Evolutionary conservation across 2,329 filamentous ascomycete species (phyloP), one percentile per base, ranked within the genome.

Genomic region (Colletotrichum agaves): DNA sequence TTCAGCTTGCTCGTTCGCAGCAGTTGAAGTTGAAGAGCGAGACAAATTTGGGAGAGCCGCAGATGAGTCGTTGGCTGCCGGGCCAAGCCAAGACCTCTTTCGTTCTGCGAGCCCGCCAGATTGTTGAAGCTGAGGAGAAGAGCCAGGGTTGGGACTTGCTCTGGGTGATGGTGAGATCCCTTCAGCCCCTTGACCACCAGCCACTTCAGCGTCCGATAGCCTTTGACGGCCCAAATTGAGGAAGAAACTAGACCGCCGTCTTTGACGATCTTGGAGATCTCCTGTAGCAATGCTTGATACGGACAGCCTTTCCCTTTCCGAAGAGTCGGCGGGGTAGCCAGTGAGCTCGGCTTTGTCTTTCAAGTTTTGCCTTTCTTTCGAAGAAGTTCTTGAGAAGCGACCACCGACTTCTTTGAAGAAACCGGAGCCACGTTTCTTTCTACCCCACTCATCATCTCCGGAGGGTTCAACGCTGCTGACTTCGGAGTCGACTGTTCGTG

Each of bases 371-470:
- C 77, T 76, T 19, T 81, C 77, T 6, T 70, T 70, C 7, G 78
- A 76, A 2, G 74, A 76, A 6, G 73, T 73, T 5, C 78, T 76
- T 15, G 75, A 74, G 47, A 85, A 76, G 61, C 81, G 80, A 59
- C 79, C 81, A 3, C 84, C 82, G 58, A 86, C 77, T 15, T 85
- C 84, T 69, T 85, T 87, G 69, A 88, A 83, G n/a, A 87, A 74
- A 19, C 77, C 81, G 11, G 80, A 83, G 63, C 78, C 80, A 31
- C 77, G 79, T 62, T 76, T 79, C 13, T 69, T 72, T 8, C 76
- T 77, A 15, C 75, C 77, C 19, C 78, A 78, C 2, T 75, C 75
- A 23, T 81, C 79, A 13, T 81, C 77, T 8, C 72, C 63, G 7
- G 77, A 76, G 13, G 79, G 78, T 5, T 75, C 79, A 17, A 78